phyloP scores from a whole-genome alignment of 768 basidiomycete genomes.

The Hemileccinum rubropunctum region DNA sequence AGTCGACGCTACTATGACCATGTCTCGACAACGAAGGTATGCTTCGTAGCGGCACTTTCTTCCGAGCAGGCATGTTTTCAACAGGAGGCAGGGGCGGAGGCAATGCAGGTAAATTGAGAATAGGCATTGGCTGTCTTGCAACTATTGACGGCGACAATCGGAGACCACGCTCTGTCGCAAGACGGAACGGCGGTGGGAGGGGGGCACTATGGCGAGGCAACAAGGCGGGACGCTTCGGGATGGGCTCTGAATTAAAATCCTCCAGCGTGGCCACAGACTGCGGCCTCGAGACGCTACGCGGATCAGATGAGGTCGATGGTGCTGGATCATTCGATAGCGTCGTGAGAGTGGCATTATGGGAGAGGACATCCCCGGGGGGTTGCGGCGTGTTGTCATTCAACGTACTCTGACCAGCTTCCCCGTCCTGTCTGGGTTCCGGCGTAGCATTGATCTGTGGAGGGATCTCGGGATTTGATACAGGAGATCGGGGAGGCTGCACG shows the following conservation, averaged over 20 bases:
- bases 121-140: slow-evolving; percentile 43
- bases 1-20: slow-evolving; percentile 27
- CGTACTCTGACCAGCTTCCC: slow-evolving; percentile 7
- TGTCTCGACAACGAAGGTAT: slow-evolving; percentile 54
- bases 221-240: slow-evolving; percentile 6
- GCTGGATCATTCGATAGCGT: not conserved
- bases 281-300: not conserved
- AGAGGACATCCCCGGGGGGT: slow-evolving; percentile 2
- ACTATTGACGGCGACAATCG: slow-evolving; percentile 46
- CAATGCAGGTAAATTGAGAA: slow-evolving; percentile 50
- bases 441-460: slow-evolving; percentile 4
- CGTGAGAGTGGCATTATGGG: slow-evolving; percentile 13
- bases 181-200: slow-evolving; percentile 21
- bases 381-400: slow-evolving; percentile 16
- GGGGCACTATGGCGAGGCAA: slow-evolving; percentile 11
- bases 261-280: not conserved
- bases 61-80: slow-evolving; percentile 10
- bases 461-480: slow-evolving; percentile 2
- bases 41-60: slow-evolving; percentile 39
- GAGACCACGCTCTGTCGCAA: slow-evolving; percentile 35
- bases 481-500: slow-evolving; percentile 5
- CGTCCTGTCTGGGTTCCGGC: slow-evolving; percentile 1
- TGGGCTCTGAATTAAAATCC: not conserved
- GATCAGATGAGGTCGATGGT: slow-evolving; percentile 2
- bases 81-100: slow-evolving; percentile 28